These are phyloP conservation scores for Citrus glauca DNA, from an alignment of 345 rosid genomes.

Conservation along the genomic window DNA sequence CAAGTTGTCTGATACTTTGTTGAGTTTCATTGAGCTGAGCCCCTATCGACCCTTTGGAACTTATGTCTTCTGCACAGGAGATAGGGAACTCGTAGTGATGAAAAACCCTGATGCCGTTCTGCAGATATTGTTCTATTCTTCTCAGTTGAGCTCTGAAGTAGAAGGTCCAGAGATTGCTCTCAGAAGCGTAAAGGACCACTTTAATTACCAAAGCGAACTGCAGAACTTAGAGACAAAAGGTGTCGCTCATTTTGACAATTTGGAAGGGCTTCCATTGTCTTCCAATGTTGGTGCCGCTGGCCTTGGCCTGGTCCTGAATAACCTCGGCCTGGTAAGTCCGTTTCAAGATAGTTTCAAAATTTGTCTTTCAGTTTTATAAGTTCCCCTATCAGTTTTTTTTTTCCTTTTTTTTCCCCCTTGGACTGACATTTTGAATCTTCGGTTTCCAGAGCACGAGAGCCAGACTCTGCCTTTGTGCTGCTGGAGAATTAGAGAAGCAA, in stretches of 20 bases:
- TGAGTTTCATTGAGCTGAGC: slow-evolving; percentile 55
- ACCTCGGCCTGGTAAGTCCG: slow-evolving; percentile 65
- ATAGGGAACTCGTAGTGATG: slow-evolving; percentile 38
- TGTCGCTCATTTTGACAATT: slow-evolving; percentile 25
- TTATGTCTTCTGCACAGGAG: slow-evolving; percentile 52
- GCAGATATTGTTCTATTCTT: slow-evolving; percentile 65
- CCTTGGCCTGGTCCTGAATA: slow-evolving; percentile 26
- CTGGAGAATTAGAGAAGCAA: slow-evolving; percentile 53
- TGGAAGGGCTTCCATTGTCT: slow-evolving; percentile 35
- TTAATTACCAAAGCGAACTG: slow-evolving; percentile 33
- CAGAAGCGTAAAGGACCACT: slow-evolving; percentile 47
- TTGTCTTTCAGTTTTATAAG: not conserved
- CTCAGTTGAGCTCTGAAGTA: slow-evolving; percentile 35
- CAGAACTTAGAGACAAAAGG: slow-evolving; percentile 26
- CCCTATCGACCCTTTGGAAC: slow-evolving; percentile 84
- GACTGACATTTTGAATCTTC: not conserved
- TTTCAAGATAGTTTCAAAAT: not conserved
- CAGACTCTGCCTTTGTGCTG: slow-evolving; percentile 53
- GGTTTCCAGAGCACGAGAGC: slow-evolving; percentile 53
- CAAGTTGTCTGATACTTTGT: slow-evolving; percentile 50
- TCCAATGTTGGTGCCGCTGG: slow-evolving; percentile 17
- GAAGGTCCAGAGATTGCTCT: slow-evolving; percentile 30
- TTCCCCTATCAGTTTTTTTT: not conserved
- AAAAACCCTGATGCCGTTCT: slow-evolving; percentile 71
- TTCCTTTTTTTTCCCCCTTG: not conserved